Conservation (phyloP, 106 monocot genomes). For the Allium cepa region DNA sequence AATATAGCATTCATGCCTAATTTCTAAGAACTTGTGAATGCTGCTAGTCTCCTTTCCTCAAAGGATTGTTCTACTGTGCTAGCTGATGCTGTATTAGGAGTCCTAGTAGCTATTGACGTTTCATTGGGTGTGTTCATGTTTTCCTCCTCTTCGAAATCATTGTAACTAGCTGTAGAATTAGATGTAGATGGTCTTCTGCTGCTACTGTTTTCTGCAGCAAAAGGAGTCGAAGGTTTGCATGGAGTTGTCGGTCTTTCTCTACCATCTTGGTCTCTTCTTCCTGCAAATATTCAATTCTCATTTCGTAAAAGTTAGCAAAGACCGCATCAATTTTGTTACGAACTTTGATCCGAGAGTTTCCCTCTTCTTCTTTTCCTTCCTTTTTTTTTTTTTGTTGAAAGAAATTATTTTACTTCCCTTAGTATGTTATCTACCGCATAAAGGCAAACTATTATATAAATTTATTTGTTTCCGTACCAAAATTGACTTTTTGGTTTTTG, state of each 20-base stretch:
- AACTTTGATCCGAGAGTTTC: neutral
- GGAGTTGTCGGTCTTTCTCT: conserved; percentile 3
- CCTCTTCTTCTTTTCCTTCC: neutral
- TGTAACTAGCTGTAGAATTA: no score
- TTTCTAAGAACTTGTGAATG: neutral
- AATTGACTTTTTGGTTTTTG: no score
- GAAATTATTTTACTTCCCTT: neutral
- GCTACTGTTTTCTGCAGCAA: conserved; percentile 6
- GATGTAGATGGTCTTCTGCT: neutral
- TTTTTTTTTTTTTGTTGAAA: neutral
- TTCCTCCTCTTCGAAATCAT: conserved; percentile 12
- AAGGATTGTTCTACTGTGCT: neutral
- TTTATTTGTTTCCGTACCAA: no score
- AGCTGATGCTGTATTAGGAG: conserved; percentile 16
- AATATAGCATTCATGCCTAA: neutral
- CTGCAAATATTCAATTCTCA: neutral
- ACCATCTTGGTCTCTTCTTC: conserved; percentile 7
- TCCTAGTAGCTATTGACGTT: conserved; percentile 19
- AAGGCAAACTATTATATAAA: no score
- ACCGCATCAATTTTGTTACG: neutral
- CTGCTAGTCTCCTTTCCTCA: conserved; percentile 4
- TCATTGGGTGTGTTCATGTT: conserved; percentile 12
- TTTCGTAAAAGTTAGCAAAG: neutral
- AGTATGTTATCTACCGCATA: neutral
- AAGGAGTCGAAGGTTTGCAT: conserved; percentile 32